Evolutionary conservation across 768 basidiomycete genomes (phyloP), one percentile per base, ranked within the genome.

Genomic region (Macrolepiota fuliginosa): DNA sequence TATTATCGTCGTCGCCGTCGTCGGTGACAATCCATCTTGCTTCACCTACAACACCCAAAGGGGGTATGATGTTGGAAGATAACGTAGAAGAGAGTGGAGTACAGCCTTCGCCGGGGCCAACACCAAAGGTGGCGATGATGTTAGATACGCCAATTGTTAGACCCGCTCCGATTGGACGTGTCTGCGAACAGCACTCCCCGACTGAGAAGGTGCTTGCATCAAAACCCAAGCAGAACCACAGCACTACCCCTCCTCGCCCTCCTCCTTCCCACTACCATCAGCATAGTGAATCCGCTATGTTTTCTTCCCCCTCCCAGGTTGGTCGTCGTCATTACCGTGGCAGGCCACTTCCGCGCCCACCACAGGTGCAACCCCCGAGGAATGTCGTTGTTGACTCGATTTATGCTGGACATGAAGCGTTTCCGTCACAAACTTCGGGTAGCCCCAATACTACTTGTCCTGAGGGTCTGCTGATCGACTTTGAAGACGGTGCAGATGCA

Each of bases 401-500:
- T n/a, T 49, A 58, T 46, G 63, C 54, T 54, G 54, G 61, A 51
- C 36, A 49, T 59, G 45, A 54, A 39, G 35, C 49, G 4, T 58
- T 36, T 24, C 22, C 45, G 13, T 37, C 45, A 7, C 45, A 35
- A 6, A 29, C 32, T 9, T 54, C 60, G 36, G 60, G 54, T n/a
- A 45, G 56, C 39, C 58, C 63, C 19, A 60, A 64, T 49, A 63
- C 65, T 56, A 51, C 63, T 19, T 72, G 75, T 67, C 79, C 81
- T 13, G 81, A 86, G 65, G 86, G 83, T 1, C 68, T 85, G 22
- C 71, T 86, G 29, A 87, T 87, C 62, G 83, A 87, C 70, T 71
- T 87, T 19, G 78, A 82, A 29, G 83, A 82, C 49, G 54, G 42
- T 12, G 50, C 24, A 39, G 47, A 40, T n/a, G 24, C 24, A 25